These are phyloP conservation scores for Delitschia confertaspora DNA, from an alignment of 495 filamentous ascomycete genomes.

Conservation along the genomic window DNA sequence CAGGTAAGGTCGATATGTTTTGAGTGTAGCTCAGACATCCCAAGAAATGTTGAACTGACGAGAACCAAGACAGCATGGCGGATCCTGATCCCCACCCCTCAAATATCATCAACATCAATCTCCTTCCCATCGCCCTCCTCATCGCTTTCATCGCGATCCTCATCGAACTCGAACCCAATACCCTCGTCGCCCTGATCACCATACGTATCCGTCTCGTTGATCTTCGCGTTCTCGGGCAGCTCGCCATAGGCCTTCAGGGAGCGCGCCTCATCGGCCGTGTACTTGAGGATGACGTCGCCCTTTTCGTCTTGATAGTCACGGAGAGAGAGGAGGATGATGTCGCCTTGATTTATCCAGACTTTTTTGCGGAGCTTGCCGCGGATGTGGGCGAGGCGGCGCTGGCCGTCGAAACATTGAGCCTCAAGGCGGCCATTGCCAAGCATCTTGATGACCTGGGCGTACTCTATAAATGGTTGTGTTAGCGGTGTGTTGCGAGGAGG, in stretches of 20 bases:
- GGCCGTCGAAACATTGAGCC: constrained; percentile 94
- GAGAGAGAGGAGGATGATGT: constrained; percentile 93
- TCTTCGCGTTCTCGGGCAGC: constrained; percentile 94
- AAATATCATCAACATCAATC: constrained; percentile 70
- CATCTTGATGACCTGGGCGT: constrained; percentile 98
- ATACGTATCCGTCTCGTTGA: constrained; percentile 98
- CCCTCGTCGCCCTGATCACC: constrained; percentile 63
- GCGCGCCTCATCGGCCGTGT: constrained; percentile 93
- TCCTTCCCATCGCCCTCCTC: constrained; percentile 46
- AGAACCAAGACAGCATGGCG: constrained; percentile 23
- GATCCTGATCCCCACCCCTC: constrained; percentile 25
- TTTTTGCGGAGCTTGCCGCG: constrained; percentile 97
- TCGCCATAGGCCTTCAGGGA: constrained; percentile 93
- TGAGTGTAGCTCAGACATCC: too few species aligned
- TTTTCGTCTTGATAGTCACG: constrained; percentile 99
- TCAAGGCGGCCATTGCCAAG: constrained; percentile 95
- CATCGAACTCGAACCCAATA: constrained; percentile 78
- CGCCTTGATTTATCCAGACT: constrained; percentile 43
- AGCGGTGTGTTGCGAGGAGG: constrained; percentile 2
- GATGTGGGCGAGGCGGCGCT: constrained; percentile 75
- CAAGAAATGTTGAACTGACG: constrained; percentile 1
- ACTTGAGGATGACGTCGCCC: constrained; percentile 98
- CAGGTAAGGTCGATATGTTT: too few species aligned
- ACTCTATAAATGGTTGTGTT: constrained; percentile 55
- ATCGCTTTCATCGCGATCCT: constrained; percentile 37